Evolutionary conservation across 2,329 filamentous ascomycete genomes (phyloP).

Genomic region (Neospermospora avenae): DNA sequence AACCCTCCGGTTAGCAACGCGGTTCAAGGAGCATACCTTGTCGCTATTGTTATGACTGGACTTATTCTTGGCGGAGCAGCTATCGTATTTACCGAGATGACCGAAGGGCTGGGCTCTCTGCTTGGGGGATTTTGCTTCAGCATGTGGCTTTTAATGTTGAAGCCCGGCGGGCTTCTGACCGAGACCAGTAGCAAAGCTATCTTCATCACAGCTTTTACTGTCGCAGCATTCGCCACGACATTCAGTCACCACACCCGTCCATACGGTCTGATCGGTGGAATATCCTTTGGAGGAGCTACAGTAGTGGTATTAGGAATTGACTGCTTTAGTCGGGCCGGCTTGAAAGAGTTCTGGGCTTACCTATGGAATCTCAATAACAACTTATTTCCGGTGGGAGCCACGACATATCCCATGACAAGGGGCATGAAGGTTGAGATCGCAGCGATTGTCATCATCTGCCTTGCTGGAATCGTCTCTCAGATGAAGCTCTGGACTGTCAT

Average conservation of each 20-base stretch:
- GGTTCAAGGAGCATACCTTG: constrained; percentile 82
- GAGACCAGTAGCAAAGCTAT: constrained; percentile 61
- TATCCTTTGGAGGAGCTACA: constrained; percentile 80
- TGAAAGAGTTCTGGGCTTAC: constrained; percentile 96
- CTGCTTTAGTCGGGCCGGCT: constrained; percentile 81
- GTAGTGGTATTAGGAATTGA: constrained; percentile 80
- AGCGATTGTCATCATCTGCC: constrained; percentile 67
- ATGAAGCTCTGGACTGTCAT: constrained; percentile 83
- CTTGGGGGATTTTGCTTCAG: constrained; percentile 36
- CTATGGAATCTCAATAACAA: constrained; percentile 79
- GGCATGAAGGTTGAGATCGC: constrained; percentile 85
- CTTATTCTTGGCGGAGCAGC: constrained; percentile 69
- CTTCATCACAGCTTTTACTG: constrained; percentile 71
- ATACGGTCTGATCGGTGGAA: constrained; percentile 72
- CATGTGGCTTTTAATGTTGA: constrained; percentile 78
- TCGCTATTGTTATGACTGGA: constrained; percentile 71
- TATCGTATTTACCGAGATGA: constrained; percentile 78
- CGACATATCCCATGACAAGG: constrained; percentile 80
- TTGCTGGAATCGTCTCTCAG: constrained; percentile 79
- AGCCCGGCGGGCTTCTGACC: constrained; percentile 69
- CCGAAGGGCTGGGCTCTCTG: constrained; percentile 67
- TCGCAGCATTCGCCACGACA: constrained; percentile 68
- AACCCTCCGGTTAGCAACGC: constrained; percentile 69
- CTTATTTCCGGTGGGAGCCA: constrained; percentile 72
- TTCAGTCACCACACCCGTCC: constrained; percentile 75